Base-by-base conservation (phyloP, 2,329 filamentous ascomycete genomes). In the Elsinoe australis region DNA sequence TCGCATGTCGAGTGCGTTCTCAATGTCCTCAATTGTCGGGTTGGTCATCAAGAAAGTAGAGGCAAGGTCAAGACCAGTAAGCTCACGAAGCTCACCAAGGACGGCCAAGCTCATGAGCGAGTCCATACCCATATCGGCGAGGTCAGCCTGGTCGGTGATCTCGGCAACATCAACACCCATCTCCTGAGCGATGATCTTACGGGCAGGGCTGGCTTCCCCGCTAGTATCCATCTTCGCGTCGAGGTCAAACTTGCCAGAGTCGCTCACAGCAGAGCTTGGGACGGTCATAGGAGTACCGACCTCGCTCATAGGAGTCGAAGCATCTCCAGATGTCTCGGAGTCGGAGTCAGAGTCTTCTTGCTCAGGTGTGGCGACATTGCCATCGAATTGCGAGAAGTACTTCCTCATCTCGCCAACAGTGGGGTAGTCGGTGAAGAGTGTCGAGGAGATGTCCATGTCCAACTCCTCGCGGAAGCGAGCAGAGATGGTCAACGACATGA, bases 81-180 rank as follows among this genome's bases (percentile, higher is more conserved):
- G 67, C 58, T 74, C 71, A 41, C 71, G 70, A 49, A 74, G 68
- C 51, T 70, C 66, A 49, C 71, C 67, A 6, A 74, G 64, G 49
- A 74, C 72, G 24, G 70, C 73, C 59, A 74, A 60, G 54, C 69
- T 71, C 71, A 75, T 73, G 36, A 75, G 59, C 14, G 71, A 74
- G 59, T 75, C 71, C 71, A 75, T 74, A 42, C 71, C 71, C 58
- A 75, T 68, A 54, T 82, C 78, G 2, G 71, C 71, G 1, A 83
- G 74, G 45, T 85, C 81, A 22, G 80, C 76, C 31, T 69, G 62
- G 50, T 75, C 71, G 2, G 69, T 71, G 53, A 75, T 70, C 55
- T 74, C 71, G 12, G 67, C 64, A 8, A 82, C 69, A 18, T 81
- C 76, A n/a, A 85, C 78, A 50, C 80, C 80, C 74, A 85, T 84